Evolutionary conservation across 306 rosid species (phyloP).

Genomic region (Rosa persica): DNA sequence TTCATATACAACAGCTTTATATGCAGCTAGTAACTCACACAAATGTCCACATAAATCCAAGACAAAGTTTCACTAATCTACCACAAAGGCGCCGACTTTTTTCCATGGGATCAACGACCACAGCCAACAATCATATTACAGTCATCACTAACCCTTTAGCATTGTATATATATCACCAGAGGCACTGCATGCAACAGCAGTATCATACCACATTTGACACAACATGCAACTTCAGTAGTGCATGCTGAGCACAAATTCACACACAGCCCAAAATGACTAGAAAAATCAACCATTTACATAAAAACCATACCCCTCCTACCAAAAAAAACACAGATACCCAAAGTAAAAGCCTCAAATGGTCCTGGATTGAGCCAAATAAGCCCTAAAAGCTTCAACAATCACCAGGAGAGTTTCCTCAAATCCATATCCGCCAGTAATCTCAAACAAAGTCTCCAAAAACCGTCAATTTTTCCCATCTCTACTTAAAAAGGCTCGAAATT

Average conservation of each 20-base stretch:
- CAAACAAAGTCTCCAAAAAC: background rate
- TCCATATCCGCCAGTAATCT: background rate
- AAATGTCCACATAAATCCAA: background rate
- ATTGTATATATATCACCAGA: background rate
- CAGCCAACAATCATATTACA: background rate
- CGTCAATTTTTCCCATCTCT: background rate
- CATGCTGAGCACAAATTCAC: background rate
- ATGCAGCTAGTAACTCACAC: background rate
- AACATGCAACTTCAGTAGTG: background rate
- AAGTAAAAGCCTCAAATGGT: background rate
- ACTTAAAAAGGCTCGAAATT: background rate
- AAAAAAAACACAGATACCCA: background rate
- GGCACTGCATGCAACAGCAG: constrained; percentile 4
- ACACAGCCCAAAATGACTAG: background rate
- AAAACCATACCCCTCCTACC: background rate
- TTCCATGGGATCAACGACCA: background rate
- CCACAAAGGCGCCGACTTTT: background rate
- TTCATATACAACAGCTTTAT: background rate
- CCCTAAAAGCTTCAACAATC: background rate
- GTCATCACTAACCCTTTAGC: background rate
- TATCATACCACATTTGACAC: background rate
- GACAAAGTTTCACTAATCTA: background rate
- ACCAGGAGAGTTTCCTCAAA: background rate
- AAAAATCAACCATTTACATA: background rate
- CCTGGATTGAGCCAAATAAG: background rate